Evolutionary conservation across 1,139 yeast species (phyloP), one percentile per base, ranked within the genome.

Genomic region (Kodamaea sp.): DNA sequence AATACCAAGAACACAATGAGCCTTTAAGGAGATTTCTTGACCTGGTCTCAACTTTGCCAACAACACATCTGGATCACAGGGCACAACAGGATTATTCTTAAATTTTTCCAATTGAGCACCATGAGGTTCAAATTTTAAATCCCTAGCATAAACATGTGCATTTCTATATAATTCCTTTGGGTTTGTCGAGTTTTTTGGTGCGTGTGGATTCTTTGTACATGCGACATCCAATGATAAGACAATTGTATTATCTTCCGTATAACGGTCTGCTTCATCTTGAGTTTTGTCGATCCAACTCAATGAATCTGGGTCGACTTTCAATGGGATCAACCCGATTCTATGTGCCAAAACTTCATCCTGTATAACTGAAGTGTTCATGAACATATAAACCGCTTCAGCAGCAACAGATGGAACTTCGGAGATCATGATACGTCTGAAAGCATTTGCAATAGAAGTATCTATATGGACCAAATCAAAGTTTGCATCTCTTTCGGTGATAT

Each of bases 331-430:
- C 33, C 98, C 98, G 45, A 92, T 80, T 70, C 98, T 80, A 57
- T 88, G 97, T 5, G 98, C 92, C 52, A 92, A 76, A 9, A 92
- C 96, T 67, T 92, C 98, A 62, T 92, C 98, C 62, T 90, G 97
- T 47, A 92, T 86, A 38, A 92, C 96, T 3, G 96, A 86, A 2
- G 98, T 92, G 66, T 92, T 92, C 75, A 88, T 90, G 68, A 84
- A 85, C 48, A 92, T 76, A 60, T 84, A 90, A 25, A 92, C 88
- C 46, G 85, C 79, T 62, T 92, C 98, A 24, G 95, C 86, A 7
- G 98, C 98, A 34, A 92, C 95, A 3, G 94, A 78, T 12, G 98
- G 98, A 27, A 92, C 96, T 61, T 92, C 98, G 1, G 97, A 79
- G 46, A 92, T 81, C 97, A 92, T 90, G 52, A 92, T 86, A 59